Conservation (phyloP, 169 alveolate species). For the Plasmodium fragile region DNA sequence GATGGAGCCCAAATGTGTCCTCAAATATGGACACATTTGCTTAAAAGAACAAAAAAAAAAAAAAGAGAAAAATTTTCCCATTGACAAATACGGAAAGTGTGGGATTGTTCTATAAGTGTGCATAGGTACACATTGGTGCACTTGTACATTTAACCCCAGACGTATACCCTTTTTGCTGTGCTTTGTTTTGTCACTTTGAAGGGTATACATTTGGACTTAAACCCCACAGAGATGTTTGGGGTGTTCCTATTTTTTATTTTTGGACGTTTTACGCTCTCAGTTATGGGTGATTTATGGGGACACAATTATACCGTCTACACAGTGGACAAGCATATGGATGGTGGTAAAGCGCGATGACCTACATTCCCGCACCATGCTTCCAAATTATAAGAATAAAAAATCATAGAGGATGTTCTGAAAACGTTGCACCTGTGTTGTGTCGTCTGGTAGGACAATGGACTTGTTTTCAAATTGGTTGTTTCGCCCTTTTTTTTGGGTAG, state of each 20-base stretch:
- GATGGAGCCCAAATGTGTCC: neutral
- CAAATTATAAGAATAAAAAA: slow-evolving; percentile 44
- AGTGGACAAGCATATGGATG: neutral
- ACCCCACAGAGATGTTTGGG: neutral
- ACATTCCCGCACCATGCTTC: neutral
- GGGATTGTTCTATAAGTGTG: neutral
- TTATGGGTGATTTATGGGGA: neutral
- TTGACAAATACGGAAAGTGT: neutral
- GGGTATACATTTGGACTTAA: neutral
- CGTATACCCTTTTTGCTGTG: neutral
- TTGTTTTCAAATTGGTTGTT: neutral
- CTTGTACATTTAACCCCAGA: neutral
- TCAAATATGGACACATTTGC: neutral
- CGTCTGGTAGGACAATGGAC: neutral
- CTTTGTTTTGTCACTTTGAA: neutral
- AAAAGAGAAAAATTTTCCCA: neutral
- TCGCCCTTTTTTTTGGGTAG: neutral
- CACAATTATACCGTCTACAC: neutral
- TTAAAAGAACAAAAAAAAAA: neutral
- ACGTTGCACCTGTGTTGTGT: neutral
- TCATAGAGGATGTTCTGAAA: slow-evolving; percentile 65
- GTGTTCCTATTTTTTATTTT: neutral
- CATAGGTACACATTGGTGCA: slow-evolving; percentile 6
- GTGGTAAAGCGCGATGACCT: neutral
- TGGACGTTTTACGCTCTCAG: neutral